Percentiles rank a stretch among this genome's conserved stretches.
These are phyloP conservation scores for Torrubiella hemipterigena DNA, from an alignment of 2,329 filamentous ascomycete genomes.

Conservation along the genomic window DNA sequence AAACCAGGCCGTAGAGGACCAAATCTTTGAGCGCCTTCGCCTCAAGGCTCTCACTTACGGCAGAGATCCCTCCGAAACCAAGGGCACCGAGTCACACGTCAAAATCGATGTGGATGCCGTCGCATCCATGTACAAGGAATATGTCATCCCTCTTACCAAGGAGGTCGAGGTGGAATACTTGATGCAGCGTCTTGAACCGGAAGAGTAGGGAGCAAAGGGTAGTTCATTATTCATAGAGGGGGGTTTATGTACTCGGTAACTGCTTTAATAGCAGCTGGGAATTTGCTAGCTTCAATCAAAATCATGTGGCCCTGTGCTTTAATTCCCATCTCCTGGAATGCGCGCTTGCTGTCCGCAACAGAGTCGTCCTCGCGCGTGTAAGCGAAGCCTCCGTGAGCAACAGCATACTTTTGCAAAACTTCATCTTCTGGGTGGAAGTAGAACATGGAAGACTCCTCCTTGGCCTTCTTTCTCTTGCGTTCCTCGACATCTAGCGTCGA, in stretches of 20 bases:
- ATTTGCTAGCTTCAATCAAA: conserved; percentile 69
- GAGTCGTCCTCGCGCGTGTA: conserved; percentile 75
- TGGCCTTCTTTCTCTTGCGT: conserved; percentile 52
- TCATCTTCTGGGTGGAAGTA: conserved; percentile 98
- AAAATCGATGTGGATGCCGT: conserved; percentile 94
- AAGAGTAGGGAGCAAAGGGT: conserved; percentile 8
- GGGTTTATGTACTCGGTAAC: conserved; percentile 62
- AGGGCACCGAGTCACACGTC: conserved; percentile 38
- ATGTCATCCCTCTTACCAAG: conserved; percentile 96
- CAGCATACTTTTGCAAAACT: conserved; percentile 64
- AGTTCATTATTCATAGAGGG: conserved; percentile 22
- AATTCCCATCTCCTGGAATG: conserved; percentile 89
- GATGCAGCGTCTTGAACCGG: conserved; percentile 69
- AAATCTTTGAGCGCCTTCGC: conserved; percentile 75
- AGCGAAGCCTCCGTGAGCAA: conserved; percentile 57
- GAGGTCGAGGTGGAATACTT: conserved; percentile 96
- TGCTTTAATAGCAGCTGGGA: conserved; percentile 63
- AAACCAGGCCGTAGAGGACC: conserved; percentile 75
- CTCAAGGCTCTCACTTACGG: conserved; percentile 92
- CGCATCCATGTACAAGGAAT: conserved; percentile 79
- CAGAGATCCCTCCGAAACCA: conserved; percentile 62
- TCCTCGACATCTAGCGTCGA: conserved; percentile 62
- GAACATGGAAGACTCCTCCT: conserved; percentile 51
- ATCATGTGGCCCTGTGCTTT: conserved; percentile 76
- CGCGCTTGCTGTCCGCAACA: conserved; percentile 79